These are phyloP conservation scores for Populus deltoides DNA, from an alignment of 345 rosid genomes.

Conservation along the genomic window DNA sequence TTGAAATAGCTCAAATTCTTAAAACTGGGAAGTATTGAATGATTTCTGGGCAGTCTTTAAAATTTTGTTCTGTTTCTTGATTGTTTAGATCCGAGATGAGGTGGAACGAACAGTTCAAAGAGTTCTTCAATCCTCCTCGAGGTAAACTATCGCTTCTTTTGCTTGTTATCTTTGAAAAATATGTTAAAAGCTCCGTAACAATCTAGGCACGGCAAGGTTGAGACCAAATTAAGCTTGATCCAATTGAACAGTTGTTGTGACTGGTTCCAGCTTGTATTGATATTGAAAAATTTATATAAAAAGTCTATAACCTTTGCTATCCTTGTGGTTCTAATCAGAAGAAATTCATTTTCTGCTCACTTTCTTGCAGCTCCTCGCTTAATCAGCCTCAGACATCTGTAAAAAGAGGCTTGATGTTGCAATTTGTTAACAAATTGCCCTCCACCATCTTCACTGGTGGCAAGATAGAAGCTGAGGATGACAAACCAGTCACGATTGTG, in stretches of 20 bases:
- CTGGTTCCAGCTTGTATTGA: background rate
- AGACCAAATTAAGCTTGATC: background rate
- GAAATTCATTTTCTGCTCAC: background rate
- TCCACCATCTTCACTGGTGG: slow-evolving; percentile 53
- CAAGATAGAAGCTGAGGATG: slow-evolving; percentile 48
- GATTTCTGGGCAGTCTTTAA: background rate
- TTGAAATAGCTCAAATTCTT: background rate
- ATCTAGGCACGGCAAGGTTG: background rate
- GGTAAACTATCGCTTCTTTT: slow-evolving; percentile 8
- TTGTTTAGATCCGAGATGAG: slow-evolving; percentile 28
- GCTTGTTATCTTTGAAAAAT: background rate
- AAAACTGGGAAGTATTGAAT: background rate
- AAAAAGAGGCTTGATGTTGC: slow-evolving; percentile 38
- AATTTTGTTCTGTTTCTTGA: background rate
- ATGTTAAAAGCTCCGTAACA: background rate
- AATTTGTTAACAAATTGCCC: slow-evolving; percentile 37
- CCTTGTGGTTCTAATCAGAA: background rate
- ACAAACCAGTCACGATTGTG: slow-evolving; percentile 37
- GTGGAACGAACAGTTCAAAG: slow-evolving; percentile 9
- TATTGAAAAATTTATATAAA: background rate
- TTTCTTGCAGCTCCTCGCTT: slow-evolving; percentile 23
- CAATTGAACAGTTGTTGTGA: background rate
- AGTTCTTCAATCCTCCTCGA: slow-evolving; percentile 11
- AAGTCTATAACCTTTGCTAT: background rate
- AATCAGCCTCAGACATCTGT: slow-evolving; percentile 31